Conservation (phyloP, 805 yeast genomes). For the Metschnikowia henanensis region DNA sequence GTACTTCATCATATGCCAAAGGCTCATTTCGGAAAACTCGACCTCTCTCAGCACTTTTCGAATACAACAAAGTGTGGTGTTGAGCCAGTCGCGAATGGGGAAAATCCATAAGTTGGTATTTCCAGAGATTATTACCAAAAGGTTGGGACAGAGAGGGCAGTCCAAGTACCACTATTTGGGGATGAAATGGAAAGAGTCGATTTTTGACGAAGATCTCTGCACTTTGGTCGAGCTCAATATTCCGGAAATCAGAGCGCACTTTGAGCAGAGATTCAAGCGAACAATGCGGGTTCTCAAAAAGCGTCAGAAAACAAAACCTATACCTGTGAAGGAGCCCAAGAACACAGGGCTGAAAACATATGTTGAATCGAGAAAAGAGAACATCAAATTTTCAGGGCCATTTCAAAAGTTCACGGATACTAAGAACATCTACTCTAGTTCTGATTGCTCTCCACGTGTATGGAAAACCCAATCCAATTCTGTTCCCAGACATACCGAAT, state of each 20-base stretch:
- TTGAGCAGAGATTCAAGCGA: not conserved
- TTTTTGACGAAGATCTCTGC: constrained; percentile 31
- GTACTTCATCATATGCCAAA: constrained; percentile 41
- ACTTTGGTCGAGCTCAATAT: constrained; percentile 34
- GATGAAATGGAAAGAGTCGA: constrained; percentile 38
- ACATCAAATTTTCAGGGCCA: not conserved
- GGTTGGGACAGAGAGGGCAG: constrained; percentile 45
- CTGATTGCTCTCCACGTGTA: not conserved
- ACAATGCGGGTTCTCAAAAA: not conserved
- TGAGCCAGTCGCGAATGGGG: constrained; percentile 43
- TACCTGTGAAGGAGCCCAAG: not conserved
- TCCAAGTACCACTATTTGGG: constrained; percentile 45
- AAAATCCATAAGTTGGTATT: constrained; percentile 40
- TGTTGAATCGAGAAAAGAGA: no score
- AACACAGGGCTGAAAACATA: not conserved
- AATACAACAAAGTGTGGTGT: constrained; percentile 32
- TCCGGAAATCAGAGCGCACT: not conserved
- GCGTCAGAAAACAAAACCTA: not conserved
- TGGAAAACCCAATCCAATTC: not conserved
- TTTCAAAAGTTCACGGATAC: not conserved
- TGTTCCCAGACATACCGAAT: not conserved
- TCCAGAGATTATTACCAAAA: constrained; percentile 36
- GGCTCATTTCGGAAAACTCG: constrained; percentile 36
- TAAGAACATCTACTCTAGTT: not conserved
- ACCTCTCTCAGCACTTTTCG: constrained; percentile 29